phyloP scores from a whole-genome alignment of 73 alveolate genomes.

The Breviolum minutum region DNA sequence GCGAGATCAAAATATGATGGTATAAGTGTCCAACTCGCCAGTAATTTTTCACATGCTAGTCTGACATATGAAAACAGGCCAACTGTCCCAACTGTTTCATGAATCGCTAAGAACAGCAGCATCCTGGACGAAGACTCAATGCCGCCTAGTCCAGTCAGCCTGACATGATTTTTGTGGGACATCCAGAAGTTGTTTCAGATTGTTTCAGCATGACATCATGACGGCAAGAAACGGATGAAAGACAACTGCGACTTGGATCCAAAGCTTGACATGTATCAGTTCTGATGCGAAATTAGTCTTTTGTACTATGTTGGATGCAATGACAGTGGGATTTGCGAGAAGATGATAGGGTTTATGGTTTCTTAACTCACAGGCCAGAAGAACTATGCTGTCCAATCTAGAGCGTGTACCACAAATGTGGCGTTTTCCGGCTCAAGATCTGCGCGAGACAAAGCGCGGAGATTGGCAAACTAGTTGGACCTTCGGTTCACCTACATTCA shows the following conservation, averaged over 20 bases:
- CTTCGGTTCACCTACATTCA: slow-evolving; percentile 16
- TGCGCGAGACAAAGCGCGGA: slow-evolving; percentile 37
- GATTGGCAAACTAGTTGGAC: slow-evolving; percentile 2
- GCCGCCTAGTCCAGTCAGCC: slow-evolving; percentile 70
- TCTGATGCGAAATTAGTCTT: no score
- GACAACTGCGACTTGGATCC: no score
- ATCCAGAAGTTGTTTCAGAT: background rate
- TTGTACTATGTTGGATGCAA: background rate
- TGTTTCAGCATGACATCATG: background rate
- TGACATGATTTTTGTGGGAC: background rate
- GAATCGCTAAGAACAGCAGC: background rate
- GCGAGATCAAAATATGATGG: no score
- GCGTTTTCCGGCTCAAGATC: slow-evolving; percentile 14
- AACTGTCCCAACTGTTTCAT: no score
- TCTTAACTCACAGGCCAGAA: no score
- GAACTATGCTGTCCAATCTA: no score
- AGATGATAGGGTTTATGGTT: no score
- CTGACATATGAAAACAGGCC: no score
- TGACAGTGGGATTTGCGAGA: background rate
- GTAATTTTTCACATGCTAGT: no score
- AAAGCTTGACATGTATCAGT: no score
- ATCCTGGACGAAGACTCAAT: slow-evolving; percentile 47
- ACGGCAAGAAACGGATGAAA: background rate
- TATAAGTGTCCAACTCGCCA: no score
- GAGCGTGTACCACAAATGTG: no score